Percentiles rank a stretch among this genome's conserved stretches.
These are phyloP conservation scores for Aureobasidium leucospermi DNA, from an alignment of 2,329 filamentous ascomycete species.

Conservation along the genomic window DNA sequence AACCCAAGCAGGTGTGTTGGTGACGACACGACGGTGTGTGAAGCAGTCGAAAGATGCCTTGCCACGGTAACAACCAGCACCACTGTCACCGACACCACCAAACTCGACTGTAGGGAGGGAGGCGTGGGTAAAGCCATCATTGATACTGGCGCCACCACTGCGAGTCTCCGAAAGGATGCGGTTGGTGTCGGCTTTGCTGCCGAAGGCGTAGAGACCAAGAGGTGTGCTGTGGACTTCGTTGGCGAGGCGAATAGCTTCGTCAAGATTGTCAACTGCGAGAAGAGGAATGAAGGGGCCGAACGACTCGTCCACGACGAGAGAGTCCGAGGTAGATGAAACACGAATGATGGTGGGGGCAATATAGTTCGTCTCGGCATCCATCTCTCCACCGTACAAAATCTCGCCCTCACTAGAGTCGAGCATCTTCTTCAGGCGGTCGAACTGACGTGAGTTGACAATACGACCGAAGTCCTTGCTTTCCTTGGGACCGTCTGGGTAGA, in stretches of 20 bases:
- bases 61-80: constrained; percentile 70
- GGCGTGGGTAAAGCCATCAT: constrained; percentile 61
- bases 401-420: constrained; percentile 76
- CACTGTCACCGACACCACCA: constrained; percentile 75
- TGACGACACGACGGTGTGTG: constrained; percentile 54
- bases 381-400: constrained; percentile 77
- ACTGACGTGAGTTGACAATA: constrained; percentile 75
- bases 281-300: constrained; percentile 92
- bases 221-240: constrained; percentile 78
- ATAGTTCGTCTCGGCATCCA: constrained; percentile 71
- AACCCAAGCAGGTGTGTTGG: constrained; percentile 59
- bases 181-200: constrained; percentile 67
- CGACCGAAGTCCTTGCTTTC: constrained; percentile 70
- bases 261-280: constrained; percentile 68
- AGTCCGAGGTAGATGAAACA: constrained; percentile 66
- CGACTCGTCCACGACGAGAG: constrained; percentile 73
- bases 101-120: constrained; percentile 66
- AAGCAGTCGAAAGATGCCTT: constrained; percentile 65
- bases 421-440: constrained; percentile 80
- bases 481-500: constrained; percentile 77
- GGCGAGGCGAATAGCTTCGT: constrained; percentile 75
- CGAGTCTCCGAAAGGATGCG: constrained; percentile 47
- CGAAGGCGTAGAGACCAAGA: constrained; percentile 78
- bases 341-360: constrained; percentile 93
- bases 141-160: constrained; percentile 45